These are phyloP conservation scores for Gymnopilus junonius DNA, from an alignment of 768 basidiomycete genomes.

Conservation along the genomic window DNA sequence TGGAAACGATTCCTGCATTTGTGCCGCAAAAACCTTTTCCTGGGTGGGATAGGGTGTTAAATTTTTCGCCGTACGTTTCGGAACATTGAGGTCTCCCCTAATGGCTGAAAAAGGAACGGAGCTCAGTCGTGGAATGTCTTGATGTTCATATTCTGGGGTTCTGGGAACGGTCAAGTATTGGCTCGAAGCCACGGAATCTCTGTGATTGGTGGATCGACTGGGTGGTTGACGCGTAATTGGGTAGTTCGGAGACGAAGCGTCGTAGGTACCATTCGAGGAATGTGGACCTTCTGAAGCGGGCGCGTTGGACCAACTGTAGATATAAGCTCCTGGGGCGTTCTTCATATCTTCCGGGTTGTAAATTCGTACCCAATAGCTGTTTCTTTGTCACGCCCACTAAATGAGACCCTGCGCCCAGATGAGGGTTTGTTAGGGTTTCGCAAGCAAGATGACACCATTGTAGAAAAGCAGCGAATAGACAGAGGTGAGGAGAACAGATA, in stretches of 20 bases:
- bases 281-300: background rate
- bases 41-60: background rate
- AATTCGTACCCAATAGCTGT: too few species aligned
- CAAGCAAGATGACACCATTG: background rate
- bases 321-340: too few species aligned
- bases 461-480: background rate
- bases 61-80: background rate
- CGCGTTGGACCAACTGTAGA: background rate
- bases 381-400: too few species aligned
- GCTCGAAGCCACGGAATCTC: background rate
- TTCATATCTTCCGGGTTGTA: too few species aligned
- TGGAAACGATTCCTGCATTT: too few species aligned
- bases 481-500: background rate
- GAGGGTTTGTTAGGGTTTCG: background rate
- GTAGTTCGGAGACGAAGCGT: too few species aligned
- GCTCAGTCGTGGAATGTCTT: background rate
- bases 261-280: too few species aligned
- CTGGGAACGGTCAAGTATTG: background rate
- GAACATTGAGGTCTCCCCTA: background rate
- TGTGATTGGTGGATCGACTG: background rate
- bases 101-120: background rate
- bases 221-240: background rate
- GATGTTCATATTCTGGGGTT: background rate
- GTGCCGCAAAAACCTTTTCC: too few species aligned
- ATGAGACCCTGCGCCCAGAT: too few species aligned